phyloP scores from a whole-genome alignment of 2,329 filamentous ascomycete species.

The Cladosporium sphaerospermum region DNA sequence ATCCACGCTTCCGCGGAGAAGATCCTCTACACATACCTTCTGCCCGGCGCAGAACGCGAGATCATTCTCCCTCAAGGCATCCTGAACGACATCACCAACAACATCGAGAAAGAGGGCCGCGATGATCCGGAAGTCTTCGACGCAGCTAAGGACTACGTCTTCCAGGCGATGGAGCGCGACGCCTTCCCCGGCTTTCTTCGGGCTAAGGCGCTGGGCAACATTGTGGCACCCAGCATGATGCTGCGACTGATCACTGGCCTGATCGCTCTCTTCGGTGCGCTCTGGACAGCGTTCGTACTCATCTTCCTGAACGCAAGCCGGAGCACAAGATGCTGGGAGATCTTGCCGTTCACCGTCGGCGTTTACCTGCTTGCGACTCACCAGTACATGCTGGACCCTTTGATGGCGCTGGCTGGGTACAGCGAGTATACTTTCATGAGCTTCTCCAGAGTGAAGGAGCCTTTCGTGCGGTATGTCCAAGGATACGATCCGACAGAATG shows the following conservation, averaged over 20 bases:
- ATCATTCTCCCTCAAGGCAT: constrained; percentile 88
- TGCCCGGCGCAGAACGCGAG: constrained; percentile 92
- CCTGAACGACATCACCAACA: constrained; percentile 73
- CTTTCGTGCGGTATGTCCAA: constrained; percentile 59
- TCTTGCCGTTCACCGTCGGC: constrained; percentile 86
- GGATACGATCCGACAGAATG: neutral
- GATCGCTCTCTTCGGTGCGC: constrained; percentile 78
- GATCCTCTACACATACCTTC: constrained; percentile 94
- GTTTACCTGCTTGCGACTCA: constrained; percentile 86
- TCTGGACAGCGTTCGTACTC: constrained; percentile 90
- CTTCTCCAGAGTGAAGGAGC: constrained; percentile 81
- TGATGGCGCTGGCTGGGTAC: constrained; percentile 79
- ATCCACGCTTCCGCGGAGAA: constrained; percentile 92
- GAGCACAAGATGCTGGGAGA: constrained; percentile 74
- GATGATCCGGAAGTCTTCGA: constrained; percentile 98
- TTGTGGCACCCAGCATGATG: constrained; percentile 85
- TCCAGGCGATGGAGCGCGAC: constrained; percentile 98
- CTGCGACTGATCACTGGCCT: constrained; percentile 80
- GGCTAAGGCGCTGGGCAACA: constrained; percentile 90
- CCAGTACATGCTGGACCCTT: constrained; percentile 89
- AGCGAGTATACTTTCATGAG: constrained; percentile 97
- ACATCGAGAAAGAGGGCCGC: constrained; percentile 84
- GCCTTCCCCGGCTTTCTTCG: constrained; percentile 96
- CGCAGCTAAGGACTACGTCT: constrained; percentile 96
- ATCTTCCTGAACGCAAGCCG: constrained; percentile 81